phyloP scores from a whole-genome alignment of 2,329 filamentous ascomycete species.

The Plectosphaerella sp. region DNA sequence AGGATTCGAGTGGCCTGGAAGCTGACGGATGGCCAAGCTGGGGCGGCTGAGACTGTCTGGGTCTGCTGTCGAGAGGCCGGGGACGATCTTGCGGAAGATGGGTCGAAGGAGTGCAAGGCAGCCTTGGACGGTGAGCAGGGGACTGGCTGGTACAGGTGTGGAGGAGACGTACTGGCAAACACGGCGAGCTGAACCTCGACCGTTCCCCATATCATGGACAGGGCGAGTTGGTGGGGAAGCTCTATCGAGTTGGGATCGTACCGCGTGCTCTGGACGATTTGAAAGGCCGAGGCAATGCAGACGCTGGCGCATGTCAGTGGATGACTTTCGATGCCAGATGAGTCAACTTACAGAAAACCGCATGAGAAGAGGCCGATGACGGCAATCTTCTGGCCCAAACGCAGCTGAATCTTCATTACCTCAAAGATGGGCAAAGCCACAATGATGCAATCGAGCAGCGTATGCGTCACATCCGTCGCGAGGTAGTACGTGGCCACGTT shows the following conservation, averaged over 20 bases:
- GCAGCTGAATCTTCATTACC: slow-evolving; percentile 23
- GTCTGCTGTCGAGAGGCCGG: neutral
- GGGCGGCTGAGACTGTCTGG: neutral
- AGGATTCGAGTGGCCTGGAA: too few relatives aligned
- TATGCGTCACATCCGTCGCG: slow-evolving; percentile 23
- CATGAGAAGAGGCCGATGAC: slow-evolving; percentile 22
- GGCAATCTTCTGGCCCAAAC: slow-evolving; percentile 19
- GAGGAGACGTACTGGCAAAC: slow-evolving; percentile 16
- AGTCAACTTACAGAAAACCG: slow-evolving; percentile 18
- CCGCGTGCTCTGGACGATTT: slow-evolving; percentile 16
- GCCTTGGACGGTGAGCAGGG: neutral
- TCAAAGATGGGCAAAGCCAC: slow-evolving; percentile 24
- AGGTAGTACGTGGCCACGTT: slow-evolving; percentile 25
- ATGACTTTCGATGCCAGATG: neutral
- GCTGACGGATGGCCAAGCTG: neutral
- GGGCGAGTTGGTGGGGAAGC: slow-evolving; percentile 17
- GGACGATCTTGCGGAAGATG: neutral
- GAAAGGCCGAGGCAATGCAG: slow-evolving; percentile 20
- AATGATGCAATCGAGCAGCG: slow-evolving; percentile 24
- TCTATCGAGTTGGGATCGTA: slow-evolving; percentile 17
- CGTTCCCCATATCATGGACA: slow-evolving; percentile 21
- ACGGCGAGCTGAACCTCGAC: slow-evolving; percentile 23
- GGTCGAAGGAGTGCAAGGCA: neutral
- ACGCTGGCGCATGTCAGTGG: slow-evolving; percentile 11
- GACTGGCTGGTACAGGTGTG: neutral